Percentiles rank a stretch among this genome's conserved stretches.
These are phyloP conservation scores for Zoysia matrella DNA, from an alignment of 202 grass and related monocot genomes.

Conservation along the genomic window DNA sequence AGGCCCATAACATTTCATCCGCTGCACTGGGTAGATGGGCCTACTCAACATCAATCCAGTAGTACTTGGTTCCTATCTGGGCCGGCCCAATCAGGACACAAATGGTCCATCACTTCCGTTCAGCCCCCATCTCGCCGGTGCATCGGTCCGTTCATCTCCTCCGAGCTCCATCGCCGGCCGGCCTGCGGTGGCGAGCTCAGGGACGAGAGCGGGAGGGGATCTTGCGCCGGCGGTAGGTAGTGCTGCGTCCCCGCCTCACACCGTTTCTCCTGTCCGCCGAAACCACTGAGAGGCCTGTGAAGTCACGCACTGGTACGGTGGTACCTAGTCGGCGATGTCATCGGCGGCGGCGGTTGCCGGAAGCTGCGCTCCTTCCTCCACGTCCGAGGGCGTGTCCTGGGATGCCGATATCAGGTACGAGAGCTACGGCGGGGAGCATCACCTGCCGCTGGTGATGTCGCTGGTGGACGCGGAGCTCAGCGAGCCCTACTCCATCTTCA, in stretches of 20 bases:
- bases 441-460: slow-evolving; percentile 89
- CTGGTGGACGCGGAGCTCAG: slow-evolving; percentile 96
- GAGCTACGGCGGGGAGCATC: slow-evolving; percentile 92
- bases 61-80: no score
- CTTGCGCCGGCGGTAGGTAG: neutral
- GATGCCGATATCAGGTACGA: slow-evolving; percentile 61
- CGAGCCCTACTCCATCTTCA: slow-evolving; percentile 99
- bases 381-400: neutral
- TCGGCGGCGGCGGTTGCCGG: slow-evolving; percentile 7
- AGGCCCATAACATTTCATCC: no score
- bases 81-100: no score
- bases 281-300: neutral
- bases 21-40: no score
- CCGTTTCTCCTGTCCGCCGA: neutral
- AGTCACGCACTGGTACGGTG: neutral
- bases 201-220: neutral
- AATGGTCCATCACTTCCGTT: no score
- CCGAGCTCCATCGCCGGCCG: neutral
- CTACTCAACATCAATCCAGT: no score
- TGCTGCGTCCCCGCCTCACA: neutral
- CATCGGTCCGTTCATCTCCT: no score
- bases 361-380: neutral
- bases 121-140: no score
- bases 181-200: neutral
- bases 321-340: slow-evolving; percentile 28